Conservation (phyloP, 2,329 filamentous ascomycete species). For the Pseudovirgaria hyperparasitica region DNA sequence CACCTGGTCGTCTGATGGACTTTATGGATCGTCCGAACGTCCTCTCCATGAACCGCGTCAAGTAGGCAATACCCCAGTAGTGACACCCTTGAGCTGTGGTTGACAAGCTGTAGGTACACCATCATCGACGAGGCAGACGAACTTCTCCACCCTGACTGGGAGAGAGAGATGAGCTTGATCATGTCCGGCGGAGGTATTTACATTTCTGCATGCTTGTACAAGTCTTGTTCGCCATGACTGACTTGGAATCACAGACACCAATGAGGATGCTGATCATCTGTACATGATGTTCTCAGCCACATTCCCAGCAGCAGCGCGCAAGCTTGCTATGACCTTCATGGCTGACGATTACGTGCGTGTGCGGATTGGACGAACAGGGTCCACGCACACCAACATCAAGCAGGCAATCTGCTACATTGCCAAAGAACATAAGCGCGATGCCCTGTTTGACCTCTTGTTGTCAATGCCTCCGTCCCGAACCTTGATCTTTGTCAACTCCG, state of each 20-base stretch:
- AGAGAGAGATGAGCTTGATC: conserved; percentile 59
- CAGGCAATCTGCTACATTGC: conserved; percentile 62
- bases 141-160: conserved; percentile 71
- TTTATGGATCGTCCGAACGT: conserved; percentile 62
- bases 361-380: conserved; percentile 76
- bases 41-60: conserved; percentile 62
- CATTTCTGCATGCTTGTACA: conserved; percentile 6
- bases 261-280: conserved; percentile 56
- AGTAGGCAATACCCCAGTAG: conserved; percentile 41
- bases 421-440: conserved; percentile 52
- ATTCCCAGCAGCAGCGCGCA: conserved; percentile 68
- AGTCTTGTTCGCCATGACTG: conserved; percentile 1
- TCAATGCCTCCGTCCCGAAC: conserved; percentile 62
- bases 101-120: conserved; percentile 35
- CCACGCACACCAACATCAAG: conserved; percentile 67
- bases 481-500: conserved; percentile 81
- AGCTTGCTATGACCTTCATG: conserved; percentile 66
- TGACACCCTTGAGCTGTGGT: not conserved
- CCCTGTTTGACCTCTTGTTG: conserved; percentile 59
- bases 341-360: conserved; percentile 63
- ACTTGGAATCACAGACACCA: conserved; percentile 44
- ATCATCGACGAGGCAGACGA: conserved; percentile 95
- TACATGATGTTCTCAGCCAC: conserved; percentile 89
- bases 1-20: conserved; percentile 74
- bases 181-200: conserved; percentile 66